A percentile compares a stretch with the other conserved stretches of the same genome.
These are phyloP conservation scores for Ruellia speciosa DNA, from an alignment of 305 asterid species.

Conservation along the genomic window DNA sequence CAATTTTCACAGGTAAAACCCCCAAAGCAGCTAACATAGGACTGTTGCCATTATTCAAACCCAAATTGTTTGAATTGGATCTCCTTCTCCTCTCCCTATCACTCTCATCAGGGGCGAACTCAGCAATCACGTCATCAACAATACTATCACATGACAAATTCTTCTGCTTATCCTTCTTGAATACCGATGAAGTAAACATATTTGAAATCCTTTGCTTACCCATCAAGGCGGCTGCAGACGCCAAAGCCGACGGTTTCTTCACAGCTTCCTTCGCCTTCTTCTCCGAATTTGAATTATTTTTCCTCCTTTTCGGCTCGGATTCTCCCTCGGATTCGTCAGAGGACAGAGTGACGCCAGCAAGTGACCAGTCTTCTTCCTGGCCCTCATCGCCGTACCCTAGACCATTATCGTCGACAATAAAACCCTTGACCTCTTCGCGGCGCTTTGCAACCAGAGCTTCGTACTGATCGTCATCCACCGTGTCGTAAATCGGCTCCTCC, in stretches of 20 bases:
- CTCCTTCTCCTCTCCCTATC: conserved; percentile 75
- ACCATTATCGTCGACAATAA: conserved; percentile 84
- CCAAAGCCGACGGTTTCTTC: conserved; percentile 58
- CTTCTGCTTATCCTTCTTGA: conserved; percentile 55
- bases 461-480: conserved; percentile 77
- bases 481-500: conserved; percentile 75
- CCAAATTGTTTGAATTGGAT: conserved; percentile 28
- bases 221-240: conserved; percentile 81
- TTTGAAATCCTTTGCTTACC: conserved; percentile 80
- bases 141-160: conserved; percentile 64
- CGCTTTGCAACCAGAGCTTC: conserved; percentile 78
- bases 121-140: conserved; percentile 84
- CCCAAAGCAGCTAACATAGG: conserved; percentile 21
- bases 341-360: conserved; percentile 46
- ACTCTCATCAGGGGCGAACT: conserved; percentile 79
- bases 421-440: conserved; percentile 58
- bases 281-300: conserved; percentile 35
- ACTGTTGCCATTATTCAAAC: conserved; percentile 24
- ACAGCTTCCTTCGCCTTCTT: conserved; percentile 43
- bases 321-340: conserved; percentile 77
- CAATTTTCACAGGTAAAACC: conserved; percentile 30
- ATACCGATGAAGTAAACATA: conserved; percentile 73
- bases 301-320: conserved; percentile 52
- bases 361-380: conserved; percentile 91
- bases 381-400: conserved; percentile 92